Percentiles rank a stretch among this genome's conserved stretches.
Conservation (phyloP, 345 rosid genomes). For the Rhizophora mangle region DNA sequence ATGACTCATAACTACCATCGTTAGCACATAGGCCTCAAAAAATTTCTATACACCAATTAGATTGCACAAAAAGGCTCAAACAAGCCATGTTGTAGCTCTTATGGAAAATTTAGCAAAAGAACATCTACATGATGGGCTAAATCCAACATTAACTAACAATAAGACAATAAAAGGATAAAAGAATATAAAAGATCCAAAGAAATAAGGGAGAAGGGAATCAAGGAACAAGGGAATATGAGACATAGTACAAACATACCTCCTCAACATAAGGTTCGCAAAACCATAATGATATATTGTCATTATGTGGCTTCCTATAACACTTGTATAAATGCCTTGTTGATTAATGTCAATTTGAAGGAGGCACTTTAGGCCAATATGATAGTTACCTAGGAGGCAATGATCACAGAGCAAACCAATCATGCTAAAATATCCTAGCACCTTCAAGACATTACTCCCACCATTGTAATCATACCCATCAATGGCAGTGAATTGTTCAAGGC, state of each 20-base stretch:
- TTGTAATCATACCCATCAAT: conserved; percentile 93
- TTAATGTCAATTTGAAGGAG: conserved; percentile 86
- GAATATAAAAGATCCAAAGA: neutral
- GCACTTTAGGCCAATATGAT: conserved; percentile 91
- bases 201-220: neutral
- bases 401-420: conserved; percentile 93
- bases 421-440: conserved; percentile 95
- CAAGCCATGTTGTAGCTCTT: no score
- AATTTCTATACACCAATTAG: neutral
- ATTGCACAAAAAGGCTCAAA: no score
- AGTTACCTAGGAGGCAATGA: conserved; percentile 94
- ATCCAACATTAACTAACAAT: neutral
- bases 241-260: conserved; percentile 50
- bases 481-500: conserved; percentile 86
- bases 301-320: conserved; percentile 93
- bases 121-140: neutral
- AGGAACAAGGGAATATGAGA: neutral
- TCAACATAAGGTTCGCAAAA: conserved; percentile 92
- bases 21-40: neutral
- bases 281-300: conserved; percentile 92
- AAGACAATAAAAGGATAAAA: neutral
- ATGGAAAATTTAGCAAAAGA: no score
- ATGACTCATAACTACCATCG: neutral
- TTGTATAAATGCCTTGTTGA: conserved; percentile 88
- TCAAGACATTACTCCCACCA: conserved; percentile 97